Conservation (phyloP, 108 stramenopile genomes). For the Fistulifera pelliculosa region DNA sequence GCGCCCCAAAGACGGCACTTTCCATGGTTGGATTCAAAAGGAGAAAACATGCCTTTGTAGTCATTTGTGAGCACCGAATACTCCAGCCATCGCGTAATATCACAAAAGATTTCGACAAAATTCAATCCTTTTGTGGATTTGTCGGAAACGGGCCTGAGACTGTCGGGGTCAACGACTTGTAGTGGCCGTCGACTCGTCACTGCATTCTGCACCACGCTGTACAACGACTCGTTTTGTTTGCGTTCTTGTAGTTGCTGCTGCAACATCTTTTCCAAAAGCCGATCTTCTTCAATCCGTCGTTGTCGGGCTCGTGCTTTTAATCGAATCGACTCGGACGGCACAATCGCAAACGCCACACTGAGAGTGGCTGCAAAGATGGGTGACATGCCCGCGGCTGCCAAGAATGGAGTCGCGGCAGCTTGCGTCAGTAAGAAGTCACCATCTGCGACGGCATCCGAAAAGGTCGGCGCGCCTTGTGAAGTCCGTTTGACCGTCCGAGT, state of each 20-base stretch:
- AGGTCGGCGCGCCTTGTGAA: background rate
- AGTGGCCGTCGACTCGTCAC: slow-evolving; percentile 3
- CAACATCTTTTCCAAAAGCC: slow-evolving; percentile 24
- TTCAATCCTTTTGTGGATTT: slow-evolving; percentile 5
- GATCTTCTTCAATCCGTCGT: slow-evolving; percentile 24
- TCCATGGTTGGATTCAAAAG: slow-evolving; percentile 35
- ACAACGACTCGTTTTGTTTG: slow-evolving; percentile 8
- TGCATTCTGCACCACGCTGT: background rate
- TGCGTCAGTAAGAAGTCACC: slow-evolving; percentile 71
- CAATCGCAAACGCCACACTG: slow-evolving; percentile 42
- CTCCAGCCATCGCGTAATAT: slow-evolving; percentile 69
- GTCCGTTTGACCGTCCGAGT: background rate
- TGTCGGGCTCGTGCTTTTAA: slow-evolving; percentile 22
- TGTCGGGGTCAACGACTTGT: background rate
- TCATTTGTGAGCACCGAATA: slow-evolving; percentile 56
- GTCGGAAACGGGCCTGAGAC: slow-evolving; percentile 2
- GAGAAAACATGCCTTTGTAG: slow-evolving; percentile 31
- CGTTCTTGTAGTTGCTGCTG: slow-evolving; percentile 28
- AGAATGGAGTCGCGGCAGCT: slow-evolving; percentile 41
- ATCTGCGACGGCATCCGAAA: slow-evolving; percentile 48
- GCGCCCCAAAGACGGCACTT: slow-evolving; percentile 47
- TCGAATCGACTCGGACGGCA: slow-evolving; percentile 64
- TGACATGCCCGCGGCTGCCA: slow-evolving; percentile 55
- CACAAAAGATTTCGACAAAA: slow-evolving; percentile 62
- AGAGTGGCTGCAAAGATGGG: slow-evolving; percentile 35